Percentiles rank a stretch among this genome's conserved stretches.
phyloP scores from a whole-genome alignment of 2,329 filamentous ascomycete genomes.

The Neophaeococcomyces aloes region DNA sequence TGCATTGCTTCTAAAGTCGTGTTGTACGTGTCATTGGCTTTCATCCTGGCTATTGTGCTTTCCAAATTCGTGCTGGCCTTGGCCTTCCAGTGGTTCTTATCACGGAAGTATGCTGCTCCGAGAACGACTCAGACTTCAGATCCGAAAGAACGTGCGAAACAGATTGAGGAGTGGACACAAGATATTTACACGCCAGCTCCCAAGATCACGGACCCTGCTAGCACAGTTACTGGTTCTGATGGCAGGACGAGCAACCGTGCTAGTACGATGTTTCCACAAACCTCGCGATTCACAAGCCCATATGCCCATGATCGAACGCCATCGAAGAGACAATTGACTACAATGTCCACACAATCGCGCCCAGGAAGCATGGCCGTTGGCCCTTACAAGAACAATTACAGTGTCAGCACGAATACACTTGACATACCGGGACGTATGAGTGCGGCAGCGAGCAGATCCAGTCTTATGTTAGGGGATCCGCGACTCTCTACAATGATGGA shows the following conservation, averaged over 20 bases:
- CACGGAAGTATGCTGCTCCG: slow-evolving; percentile 68
- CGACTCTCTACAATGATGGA: slow-evolving; percentile 46
- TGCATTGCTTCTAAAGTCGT: slow-evolving; percentile 97
- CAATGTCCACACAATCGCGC: slow-evolving; percentile 85
- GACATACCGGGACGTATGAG: slow-evolving; percentile 36
- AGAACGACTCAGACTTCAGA: slow-evolving; percentile 77
- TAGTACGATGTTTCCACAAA: slow-evolving; percentile 80
- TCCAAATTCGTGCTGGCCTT: slow-evolving; percentile 82
- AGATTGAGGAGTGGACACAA: slow-evolving; percentile 96
- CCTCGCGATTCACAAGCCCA: slow-evolving; percentile 85
- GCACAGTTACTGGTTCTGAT: slow-evolving; percentile 49
- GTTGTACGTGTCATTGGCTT: slow-evolving; percentile 79
- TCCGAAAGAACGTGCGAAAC: slow-evolving; percentile 72
- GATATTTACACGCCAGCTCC: slow-evolving; percentile 91
- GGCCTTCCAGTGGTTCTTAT: slow-evolving; percentile 93
- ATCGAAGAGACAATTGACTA: slow-evolving; percentile 43
- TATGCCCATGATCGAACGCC: slow-evolving; percentile 67
- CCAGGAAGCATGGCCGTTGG: slow-evolving; percentile 58
- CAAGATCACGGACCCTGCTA: slow-evolving; percentile 65
- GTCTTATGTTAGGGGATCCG: slow-evolving; percentile 49
- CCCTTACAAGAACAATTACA: slow-evolving; percentile 54
- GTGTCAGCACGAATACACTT: slow-evolving; percentile 48
- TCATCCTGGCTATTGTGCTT: slow-evolving; percentile 81
- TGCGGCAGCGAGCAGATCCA: slow-evolving; percentile 37
- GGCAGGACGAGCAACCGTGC: slow-evolving; percentile 69